Conservation (phyloP, 2,329 filamentous ascomycete genomes). For the Aaosphaeria arxii region DNA sequence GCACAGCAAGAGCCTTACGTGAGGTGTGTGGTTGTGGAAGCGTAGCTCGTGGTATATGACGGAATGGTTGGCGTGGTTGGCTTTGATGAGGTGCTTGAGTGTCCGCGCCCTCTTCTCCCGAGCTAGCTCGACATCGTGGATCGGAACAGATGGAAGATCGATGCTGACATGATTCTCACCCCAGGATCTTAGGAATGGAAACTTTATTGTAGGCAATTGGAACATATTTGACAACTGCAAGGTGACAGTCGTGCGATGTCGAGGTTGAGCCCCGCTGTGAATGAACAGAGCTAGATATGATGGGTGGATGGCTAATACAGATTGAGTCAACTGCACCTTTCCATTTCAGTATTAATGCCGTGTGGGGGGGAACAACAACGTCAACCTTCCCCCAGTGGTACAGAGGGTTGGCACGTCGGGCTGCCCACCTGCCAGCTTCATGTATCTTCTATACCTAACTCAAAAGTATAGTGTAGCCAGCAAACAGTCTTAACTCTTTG, state of each 20-base stretch:
- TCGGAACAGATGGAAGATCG: constrained; percentile 63
- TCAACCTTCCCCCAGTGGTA: no score
- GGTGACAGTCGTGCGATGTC: background rate
- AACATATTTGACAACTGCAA: constrained; percentile 8
- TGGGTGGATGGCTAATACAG: no score
- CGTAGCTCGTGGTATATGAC: constrained; percentile 72
- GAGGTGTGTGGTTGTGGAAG: constrained; percentile 81
- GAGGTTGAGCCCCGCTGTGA: background rate
- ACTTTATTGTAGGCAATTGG: constrained; percentile 14
- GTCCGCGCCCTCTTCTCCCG: constrained; percentile 76
- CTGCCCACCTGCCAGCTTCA: no score
- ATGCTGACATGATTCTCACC: constrained; percentile 26
- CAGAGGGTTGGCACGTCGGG: no score
- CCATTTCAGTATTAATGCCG: no score
- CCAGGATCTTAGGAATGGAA: constrained; percentile 7
- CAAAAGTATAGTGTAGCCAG: no score
- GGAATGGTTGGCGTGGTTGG: constrained; percentile 88
- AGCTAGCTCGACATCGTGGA: constrained; percentile 76
- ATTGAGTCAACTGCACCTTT: no score
- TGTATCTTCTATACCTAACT: no score
- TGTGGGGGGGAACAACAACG: no score
- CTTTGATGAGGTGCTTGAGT: constrained; percentile 84
- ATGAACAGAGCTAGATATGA: background rate
- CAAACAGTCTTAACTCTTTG: no score
- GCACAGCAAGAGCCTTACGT: constrained; percentile 48